Evolutionary conservation across 768 basidiomycete species (phyloP).

Genomic region (Lactarius hengduanensis): DNA sequence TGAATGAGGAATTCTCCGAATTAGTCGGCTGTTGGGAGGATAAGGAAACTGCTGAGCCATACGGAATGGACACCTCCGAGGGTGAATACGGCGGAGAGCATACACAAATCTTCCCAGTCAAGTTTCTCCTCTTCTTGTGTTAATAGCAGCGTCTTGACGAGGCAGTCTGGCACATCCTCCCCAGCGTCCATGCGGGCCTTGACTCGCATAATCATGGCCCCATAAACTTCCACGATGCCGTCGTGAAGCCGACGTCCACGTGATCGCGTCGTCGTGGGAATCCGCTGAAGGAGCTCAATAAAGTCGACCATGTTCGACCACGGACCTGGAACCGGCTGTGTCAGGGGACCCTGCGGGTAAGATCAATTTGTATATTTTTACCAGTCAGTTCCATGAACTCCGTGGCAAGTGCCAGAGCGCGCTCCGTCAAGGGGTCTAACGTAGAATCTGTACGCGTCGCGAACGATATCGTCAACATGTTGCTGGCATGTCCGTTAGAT

Average conservation of each 20-base stretch:
- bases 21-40: conserved; percentile 9
- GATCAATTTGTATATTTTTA: background rate
- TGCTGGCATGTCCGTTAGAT: conserved; percentile 35
- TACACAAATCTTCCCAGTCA: conserved; percentile 37
- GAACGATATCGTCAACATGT: conserved; percentile 47
- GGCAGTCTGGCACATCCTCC: conserved; percentile 38
- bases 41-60: background rate
- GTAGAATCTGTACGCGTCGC: conserved; percentile 43
- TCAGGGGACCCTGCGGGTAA: background rate
- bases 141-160: conserved; percentile 37
- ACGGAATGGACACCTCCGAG: conserved; percentile 39
- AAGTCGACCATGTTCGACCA: conserved; percentile 48
- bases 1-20: conserved; percentile 12
- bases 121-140: conserved; percentile 34
- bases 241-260: conserved; percentile 43
- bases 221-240: conserved; percentile 36
- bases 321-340: conserved; percentile 35
- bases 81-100: conserved; percentile 38
- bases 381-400: conserved; percentile 45
- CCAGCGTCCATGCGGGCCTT: conserved; percentile 35
- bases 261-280: conserved; percentile 40
- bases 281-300: conserved; percentile 41
- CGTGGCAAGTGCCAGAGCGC: conserved; percentile 39
- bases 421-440: conserved; percentile 40
- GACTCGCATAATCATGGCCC: conserved; percentile 36